phyloP scores from a whole-genome alignment of 2,329 filamentous ascomycete genomes.

The Beauveria rudraprayagi region DNA sequence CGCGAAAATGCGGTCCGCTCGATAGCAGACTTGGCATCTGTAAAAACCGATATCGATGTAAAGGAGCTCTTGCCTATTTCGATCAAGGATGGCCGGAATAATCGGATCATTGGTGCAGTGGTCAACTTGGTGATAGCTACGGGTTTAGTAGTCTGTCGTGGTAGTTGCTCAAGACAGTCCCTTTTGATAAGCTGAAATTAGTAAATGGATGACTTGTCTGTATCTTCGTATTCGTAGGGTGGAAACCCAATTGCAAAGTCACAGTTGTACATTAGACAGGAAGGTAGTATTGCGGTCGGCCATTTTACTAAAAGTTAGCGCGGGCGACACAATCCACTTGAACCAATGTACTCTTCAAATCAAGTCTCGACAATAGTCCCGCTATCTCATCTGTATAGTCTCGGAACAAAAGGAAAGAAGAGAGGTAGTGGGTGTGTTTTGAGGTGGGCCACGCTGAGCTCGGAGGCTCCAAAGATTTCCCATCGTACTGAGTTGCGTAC shows the following conservation, averaged over 20 bases:
- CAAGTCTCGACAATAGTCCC: too few species aligned
- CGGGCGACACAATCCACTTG: not conserved
- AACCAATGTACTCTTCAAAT: not conserved
- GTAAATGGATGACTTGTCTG: not conserved
- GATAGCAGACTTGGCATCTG: conserved; percentile 5
- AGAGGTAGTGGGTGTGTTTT: too few species aligned
- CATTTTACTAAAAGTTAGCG: not conserved
- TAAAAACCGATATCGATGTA: not conserved
- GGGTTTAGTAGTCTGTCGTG: not conserved
- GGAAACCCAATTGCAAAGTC: not conserved
- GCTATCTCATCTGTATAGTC: not conserved
- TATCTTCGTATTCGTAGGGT: not conserved
- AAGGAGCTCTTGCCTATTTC: not conserved
- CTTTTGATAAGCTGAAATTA: not conserved
- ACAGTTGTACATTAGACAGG: not conserved
- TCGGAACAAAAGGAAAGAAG: too few species aligned
- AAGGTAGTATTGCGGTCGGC: conserved; percentile 1
- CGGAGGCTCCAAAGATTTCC: too few species aligned
- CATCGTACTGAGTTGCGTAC: too few species aligned
- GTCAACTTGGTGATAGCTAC: not conserved
- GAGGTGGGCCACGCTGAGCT: too few species aligned
- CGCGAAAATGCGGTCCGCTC: not conserved
- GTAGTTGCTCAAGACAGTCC: not conserved
- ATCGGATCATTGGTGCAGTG: not conserved
- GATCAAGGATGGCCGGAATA: not conserved